Evolutionary conservation across 805 yeast species (phyloP), one percentile per base, ranked within the genome.

Genomic region (Candida berthetii): DNA sequence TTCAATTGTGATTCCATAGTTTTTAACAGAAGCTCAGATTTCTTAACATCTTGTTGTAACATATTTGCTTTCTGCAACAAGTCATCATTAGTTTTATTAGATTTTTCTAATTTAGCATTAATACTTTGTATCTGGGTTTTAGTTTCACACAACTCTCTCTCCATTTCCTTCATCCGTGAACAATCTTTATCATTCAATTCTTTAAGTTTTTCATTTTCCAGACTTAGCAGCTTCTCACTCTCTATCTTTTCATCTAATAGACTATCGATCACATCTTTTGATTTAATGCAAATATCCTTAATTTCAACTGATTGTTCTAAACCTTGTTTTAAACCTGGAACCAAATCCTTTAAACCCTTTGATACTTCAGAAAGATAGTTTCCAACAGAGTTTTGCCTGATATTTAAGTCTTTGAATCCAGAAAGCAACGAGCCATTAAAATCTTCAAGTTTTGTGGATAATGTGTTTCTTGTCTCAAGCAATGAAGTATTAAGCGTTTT

Each of bases 361-460:
- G 35, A 33, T 31, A 42, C 47, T n/a, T 47, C 14, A 14, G 37
- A 17, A 17, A 38, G 16, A 17, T 45, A 27, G 17, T 41, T 38
- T 16, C 42, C 40, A 28, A 39, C 24, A 14, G 37, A 18, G 17
- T 36, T 36, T 38, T 38, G 15, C 35, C 15, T 36, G 44, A 9
- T 29, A 27, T 10, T 19, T 37, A 15, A 33, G 25, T 31, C 37
- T 41, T 32, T 31, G 36, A 37, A 35, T 5, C 29, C n/a, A 11
- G 29, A 27, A 11, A 11, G 29, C n/a, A 27, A 27, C 4, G 29
- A 27, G 4, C 5, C n/a, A 11, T 8, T 13, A 10, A 27, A 10
- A 27, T 27, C n/a, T 10, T 13, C 29, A 22, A 39, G 19, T 27
- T 25, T 27, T 18, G 31, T 37, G 8, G 17, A 29, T 11, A 29